Evolutionary conservation across 306 rosid genomes (phyloP), one percentile per base, ranked within the genome.

Genomic region (Argentina anserina): DNA sequence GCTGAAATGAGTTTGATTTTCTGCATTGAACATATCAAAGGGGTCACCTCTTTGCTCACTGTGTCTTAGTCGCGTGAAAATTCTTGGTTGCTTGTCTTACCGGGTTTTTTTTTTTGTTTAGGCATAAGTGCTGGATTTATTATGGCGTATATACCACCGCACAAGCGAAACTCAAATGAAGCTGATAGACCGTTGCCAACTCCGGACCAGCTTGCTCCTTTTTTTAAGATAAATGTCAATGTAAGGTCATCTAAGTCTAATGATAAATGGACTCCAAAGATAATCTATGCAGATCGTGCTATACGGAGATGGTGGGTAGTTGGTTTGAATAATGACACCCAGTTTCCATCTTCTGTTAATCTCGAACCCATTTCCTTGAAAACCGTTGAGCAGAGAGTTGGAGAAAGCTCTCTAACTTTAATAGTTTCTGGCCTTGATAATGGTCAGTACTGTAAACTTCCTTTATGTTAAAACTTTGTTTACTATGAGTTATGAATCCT

Each of bases 91-190:
- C 20, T 39, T 13, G 26, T 64, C 50, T 70, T 3, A 55, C 42
- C 3, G 9, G 9, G 73, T 33, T 37, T 37, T 5, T 34, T 34
- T 34, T 37, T 37, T 37, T 37, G 17, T 9, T 70, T 26, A 25
- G 39, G 50, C 18, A 2, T 53, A 39, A 55, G 37, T 37, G 65
- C n/a, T n/a, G 12, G 23, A 9, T 53, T 25, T 20, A 13, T 0
- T 1, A 87, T 87, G 92, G 83, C 89, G 17, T 87, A 87, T 75
- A 40, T 85, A 9, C 88, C 92, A 9, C 92, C 87, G 0, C 89
- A 87, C 76, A 87, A 81, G 76, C 87, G 84, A 21, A 83, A 41
- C 28, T 60, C 83, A 23, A 72, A 80, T 56, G 81, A 67, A 75
- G 14, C 56, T 10, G 64, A 41, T 4, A 53, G 70, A 31, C 66